Evolutionary conservation across 2,329 filamentous ascomycete genomes (phyloP).

Genomic region (Sclerotinia spermophila): DNA sequence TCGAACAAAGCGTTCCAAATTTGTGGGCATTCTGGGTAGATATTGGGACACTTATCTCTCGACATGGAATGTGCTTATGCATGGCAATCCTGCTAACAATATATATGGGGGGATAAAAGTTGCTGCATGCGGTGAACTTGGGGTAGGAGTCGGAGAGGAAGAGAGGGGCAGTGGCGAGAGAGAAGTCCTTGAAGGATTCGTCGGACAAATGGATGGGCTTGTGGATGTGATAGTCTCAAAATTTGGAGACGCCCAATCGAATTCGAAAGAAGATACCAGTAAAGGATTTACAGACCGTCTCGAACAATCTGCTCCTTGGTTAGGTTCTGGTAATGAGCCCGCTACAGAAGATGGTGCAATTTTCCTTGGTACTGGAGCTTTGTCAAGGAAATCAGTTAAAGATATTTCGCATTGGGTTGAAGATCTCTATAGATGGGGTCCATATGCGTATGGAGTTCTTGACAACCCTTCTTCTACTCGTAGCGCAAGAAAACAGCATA

Average conservation of each 20-base stretch:
- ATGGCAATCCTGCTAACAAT: slow-evolving; percentile 79
- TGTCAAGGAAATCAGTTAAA: slow-evolving; percentile 68
- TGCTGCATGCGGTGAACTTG: slow-evolving; percentile 84
- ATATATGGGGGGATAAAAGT: slow-evolving; percentile 83
- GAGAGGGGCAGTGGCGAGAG: slow-evolving; percentile 90
- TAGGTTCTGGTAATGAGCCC: slow-evolving; percentile 67
- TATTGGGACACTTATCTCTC: slow-evolving; percentile 73
- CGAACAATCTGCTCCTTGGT: slow-evolving; percentile 53
- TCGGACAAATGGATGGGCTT: slow-evolving; percentile 74
- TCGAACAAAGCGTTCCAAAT: slow-evolving; percentile 61
- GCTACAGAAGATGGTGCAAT: slow-evolving; percentile 76
- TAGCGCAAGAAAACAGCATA: slow-evolving; percentile 39
- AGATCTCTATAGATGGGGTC: slow-evolving; percentile 78
- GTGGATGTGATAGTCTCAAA: slow-evolving; percentile 84
- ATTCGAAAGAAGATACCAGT: slow-evolving; percentile 33
- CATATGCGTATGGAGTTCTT: slow-evolving; percentile 77
- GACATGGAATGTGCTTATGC: slow-evolving; percentile 85
- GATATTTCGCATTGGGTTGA: slow-evolving; percentile 84
- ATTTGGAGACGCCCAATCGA: slow-evolving; percentile 56
- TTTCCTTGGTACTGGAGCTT: slow-evolving; percentile 73
- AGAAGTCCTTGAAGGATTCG: slow-evolving; percentile 87
- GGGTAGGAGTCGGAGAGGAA: slow-evolving; percentile 92
- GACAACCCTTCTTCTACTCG: slow-evolving; percentile 71
- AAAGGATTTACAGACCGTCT: slow-evolving; percentile 23
- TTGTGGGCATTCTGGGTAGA: slow-evolving; percentile 67